Evolutionary conservation across 805 yeast genomes (phyloP), one percentile per base, ranked within the genome.

Genomic region (Saturnispora dispora): DNA sequence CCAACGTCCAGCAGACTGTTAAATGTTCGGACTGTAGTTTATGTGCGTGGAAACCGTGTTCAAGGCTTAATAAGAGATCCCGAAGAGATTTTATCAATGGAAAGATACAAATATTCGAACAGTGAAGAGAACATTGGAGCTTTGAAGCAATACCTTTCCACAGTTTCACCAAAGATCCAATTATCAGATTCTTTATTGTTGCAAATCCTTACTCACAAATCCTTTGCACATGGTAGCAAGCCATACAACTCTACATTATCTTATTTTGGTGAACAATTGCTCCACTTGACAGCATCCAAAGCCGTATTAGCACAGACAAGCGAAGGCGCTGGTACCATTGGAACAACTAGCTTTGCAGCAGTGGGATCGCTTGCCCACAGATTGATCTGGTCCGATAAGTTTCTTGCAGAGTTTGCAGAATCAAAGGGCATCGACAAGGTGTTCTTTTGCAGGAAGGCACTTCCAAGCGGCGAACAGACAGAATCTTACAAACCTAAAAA

Each of bases 131-230:
- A 82, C 51, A 63, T 84, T 43, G 61, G 65, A 48, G 70, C 73
- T 30, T 66, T 83, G 50, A 78, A 79, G 59, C 54, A 59, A 28
- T 78, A 80, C 41, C 53, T 56, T 66, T 84, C 50, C 54, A 61
- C 20, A 33, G 48, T 27, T 50, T 59, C 27, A 51, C 59, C 22
- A 53, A 60, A 33, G 71, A 71, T 22, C 71, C 76, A 71, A 41
- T 70, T 90, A 41, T 73, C 83, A 4, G 85, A 87, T 60, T 74
- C 75, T 6, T 69, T 84, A 22, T 71, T 88, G 52, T 71, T 88
- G 55, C 98, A 91, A 70, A 81, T 87, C 40, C 71, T 90, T 60
- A 90, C 97, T 5, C 97, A 91, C 71, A 91, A 91, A 70, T 87
- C 96, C 22, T 91, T 89, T 73, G 95, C 95, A 5, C 95, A 88